phyloP scores from a whole-genome alignment of 2,329 filamentous ascomycete genomes.

The Apiospora rasikravindrae region DNA sequence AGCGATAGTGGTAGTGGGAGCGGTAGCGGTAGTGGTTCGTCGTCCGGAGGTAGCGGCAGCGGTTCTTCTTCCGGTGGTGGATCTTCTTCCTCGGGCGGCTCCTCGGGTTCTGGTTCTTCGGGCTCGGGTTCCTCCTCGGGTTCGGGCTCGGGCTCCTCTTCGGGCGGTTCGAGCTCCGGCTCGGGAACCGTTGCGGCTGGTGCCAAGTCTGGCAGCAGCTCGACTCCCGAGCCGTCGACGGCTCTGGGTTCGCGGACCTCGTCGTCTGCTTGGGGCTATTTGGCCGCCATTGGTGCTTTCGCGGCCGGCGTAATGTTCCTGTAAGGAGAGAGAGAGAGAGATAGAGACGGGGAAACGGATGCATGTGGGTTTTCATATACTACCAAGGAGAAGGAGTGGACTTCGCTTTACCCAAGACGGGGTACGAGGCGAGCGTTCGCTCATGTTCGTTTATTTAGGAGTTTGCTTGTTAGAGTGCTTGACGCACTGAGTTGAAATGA shows the following conservation, averaged over 20 bases:
- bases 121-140: constrained; percentile 6
- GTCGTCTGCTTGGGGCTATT: neutral
- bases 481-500: constrained; percentile 1
- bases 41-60: neutral
- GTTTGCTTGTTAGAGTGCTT: constrained; percentile 11
- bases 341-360: too few relatives aligned
- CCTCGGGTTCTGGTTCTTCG: neutral
- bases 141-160: neutral
- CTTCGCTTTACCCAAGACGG: neutral
- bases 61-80: constrained; percentile 1
- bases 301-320: neutral
- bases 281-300: constrained; percentile 1
- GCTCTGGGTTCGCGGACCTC: neutral
- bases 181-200: neutral
- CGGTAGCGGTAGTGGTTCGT: neutral
- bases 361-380: neutral
- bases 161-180: neutral
- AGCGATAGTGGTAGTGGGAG: neutral
- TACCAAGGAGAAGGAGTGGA: neutral
- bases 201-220: neutral
- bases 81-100: constrained; percentile 2
- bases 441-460: neutral
- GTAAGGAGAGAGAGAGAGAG: neutral
- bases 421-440: neutral
- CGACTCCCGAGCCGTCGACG: neutral